Base-by-base conservation (phyloP, 2,329 filamentous ascomycete species). In the Ophiocordyceps polyrhachis-furcata region DNA sequence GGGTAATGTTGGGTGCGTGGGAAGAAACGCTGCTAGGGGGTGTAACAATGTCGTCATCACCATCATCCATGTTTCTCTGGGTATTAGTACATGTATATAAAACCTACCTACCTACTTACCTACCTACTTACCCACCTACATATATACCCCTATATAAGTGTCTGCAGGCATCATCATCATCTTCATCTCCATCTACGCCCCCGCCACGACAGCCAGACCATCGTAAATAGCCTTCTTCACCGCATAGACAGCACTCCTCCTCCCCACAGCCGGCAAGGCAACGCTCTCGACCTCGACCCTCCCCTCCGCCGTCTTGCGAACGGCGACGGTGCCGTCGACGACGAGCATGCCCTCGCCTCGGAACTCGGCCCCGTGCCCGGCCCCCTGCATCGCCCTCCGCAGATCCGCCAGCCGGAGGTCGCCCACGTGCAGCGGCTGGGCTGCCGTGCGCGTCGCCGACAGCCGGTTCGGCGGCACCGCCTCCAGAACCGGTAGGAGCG, bases 221-320 rank as follows among this genome's bases (percentile, higher is more conserved):
- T 93, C 85, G 59, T 98, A 98, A 51, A 98, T 93, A 62, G 84
- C 87, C 62, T 71, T 79, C 65, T 85, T 85, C 11, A 96, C 89
- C 44, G 83, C 83, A 56, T 86, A 84, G 57, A 95, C 93, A 32
- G 83, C 87, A 47, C 76, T 76, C 43, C 70, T 52, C 48, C 56
- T 52, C n/a, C 56, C 56, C 7, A 51, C 53, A n/a, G 52, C 55
- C 21, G 59, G 60, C 50, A 63, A 44, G 1, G 77, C 82, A 5
- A 81, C 76, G 47, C 81, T 82, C 64, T 94, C 89, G 17, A 94
- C 77, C 62, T 93, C 89, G 55, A 95, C 86, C 52, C 75, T 79
- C 0, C 88, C 88, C n/a, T 81, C 82, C 1, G 78, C 80, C 42
- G 81, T 84, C 68, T 98, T 96, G 48, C 85, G 72, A 41, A 98